Conservation (phyloP, 306 rosid species). For the Crataegus laevigata region DNA sequence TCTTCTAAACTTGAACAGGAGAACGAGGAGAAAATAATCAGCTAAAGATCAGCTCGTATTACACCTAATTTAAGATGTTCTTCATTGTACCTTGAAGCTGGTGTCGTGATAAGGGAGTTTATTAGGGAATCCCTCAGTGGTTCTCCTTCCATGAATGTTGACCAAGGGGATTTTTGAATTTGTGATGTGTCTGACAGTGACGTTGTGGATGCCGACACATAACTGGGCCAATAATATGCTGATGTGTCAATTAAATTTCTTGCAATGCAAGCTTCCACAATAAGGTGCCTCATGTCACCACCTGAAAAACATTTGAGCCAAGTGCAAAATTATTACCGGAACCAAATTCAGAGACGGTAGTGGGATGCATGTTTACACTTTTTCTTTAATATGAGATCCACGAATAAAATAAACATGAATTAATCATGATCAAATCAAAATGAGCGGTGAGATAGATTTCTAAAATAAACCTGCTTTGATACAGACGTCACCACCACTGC, state of each 20-base stretch:
- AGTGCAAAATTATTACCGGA: slow-evolving; percentile 6
- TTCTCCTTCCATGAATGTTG: slow-evolving; percentile 63
- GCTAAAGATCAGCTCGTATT: slow-evolving; percentile 13
- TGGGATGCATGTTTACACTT: neutral
- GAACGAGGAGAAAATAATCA: slow-evolving; percentile 23
- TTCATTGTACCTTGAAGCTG: slow-evolving; percentile 59
- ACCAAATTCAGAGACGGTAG: neutral
- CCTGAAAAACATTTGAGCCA: slow-evolving; percentile 34
- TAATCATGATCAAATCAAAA: neutral
- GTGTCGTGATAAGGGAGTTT: slow-evolving; percentile 45
- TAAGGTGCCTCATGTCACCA: slow-evolving; percentile 75
- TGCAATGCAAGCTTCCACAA: slow-evolving; percentile 78
- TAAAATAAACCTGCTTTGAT: slow-evolving; percentile 39
- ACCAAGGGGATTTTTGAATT: slow-evolving; percentile 61
- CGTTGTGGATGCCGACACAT: slow-evolving; percentile 40
- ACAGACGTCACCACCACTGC: slow-evolving; percentile 32
- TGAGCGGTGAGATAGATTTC: slow-evolving; percentile 4
- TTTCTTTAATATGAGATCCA: neutral
- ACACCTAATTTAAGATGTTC: slow-evolving; percentile 7
- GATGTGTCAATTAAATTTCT: slow-evolving; percentile 63
- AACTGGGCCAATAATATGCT: slow-evolving; percentile 66
- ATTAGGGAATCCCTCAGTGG: slow-evolving; percentile 46
- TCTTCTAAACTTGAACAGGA: slow-evolving; percentile 50
- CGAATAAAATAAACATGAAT: neutral
- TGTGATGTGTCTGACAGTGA: slow-evolving; percentile 37